A percentile compares a stretch with the other conserved stretches of the same genome.
Evolutionary conservation across 129 eudicot genomes (phyloP).

Genomic region (Artemisia argyi): DNA sequence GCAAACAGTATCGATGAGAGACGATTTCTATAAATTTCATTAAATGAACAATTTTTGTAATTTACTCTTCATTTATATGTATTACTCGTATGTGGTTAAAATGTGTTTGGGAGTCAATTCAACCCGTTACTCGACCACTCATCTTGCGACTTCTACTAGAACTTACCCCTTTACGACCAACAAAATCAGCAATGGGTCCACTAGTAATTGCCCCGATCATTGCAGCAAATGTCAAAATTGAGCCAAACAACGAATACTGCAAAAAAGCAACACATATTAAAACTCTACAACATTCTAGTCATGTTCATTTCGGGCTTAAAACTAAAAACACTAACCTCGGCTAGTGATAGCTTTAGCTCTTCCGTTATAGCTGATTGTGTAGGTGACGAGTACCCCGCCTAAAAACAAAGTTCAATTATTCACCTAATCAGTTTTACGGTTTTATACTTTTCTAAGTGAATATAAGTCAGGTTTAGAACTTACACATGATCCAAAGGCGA

Average conservation of each 20-base stretch:
- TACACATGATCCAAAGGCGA: constrained; percentile 88
- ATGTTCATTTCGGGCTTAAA: not conserved
- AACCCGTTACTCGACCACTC: too few relatives aligned
- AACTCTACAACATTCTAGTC: not conserved
- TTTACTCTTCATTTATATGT: too few relatives aligned
- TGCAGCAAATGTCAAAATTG: constrained; percentile 86
- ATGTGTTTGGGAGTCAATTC: too few relatives aligned
- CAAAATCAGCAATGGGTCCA: constrained; percentile 73
- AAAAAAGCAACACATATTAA: not conserved
- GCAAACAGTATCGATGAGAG: too few relatives aligned
- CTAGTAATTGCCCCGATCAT: constrained; percentile 95
- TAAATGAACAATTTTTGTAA: too few relatives aligned
- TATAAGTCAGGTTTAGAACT: constrained; percentile 19
- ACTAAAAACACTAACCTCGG: constrained; percentile 50
- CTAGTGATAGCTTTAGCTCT: constrained; percentile 64
- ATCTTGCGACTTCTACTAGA: too few relatives aligned
- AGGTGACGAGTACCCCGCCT: constrained; percentile 95
- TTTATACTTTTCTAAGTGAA: too few relatives aligned
- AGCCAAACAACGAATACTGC: constrained; percentile 91
- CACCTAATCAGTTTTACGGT: not conserved
- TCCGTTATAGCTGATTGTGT: constrained; percentile 65
- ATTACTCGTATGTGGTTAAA: too few relatives aligned
- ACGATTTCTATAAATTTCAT: too few relatives aligned
- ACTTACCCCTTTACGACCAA: constrained; percentile 90
- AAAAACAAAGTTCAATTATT: constrained; percentile 14